Evolutionary conservation across 768 basidiomycete genomes (phyloP), one percentile per base, ranked within the genome.

Genomic region (Termitomyces sp.): DNA sequence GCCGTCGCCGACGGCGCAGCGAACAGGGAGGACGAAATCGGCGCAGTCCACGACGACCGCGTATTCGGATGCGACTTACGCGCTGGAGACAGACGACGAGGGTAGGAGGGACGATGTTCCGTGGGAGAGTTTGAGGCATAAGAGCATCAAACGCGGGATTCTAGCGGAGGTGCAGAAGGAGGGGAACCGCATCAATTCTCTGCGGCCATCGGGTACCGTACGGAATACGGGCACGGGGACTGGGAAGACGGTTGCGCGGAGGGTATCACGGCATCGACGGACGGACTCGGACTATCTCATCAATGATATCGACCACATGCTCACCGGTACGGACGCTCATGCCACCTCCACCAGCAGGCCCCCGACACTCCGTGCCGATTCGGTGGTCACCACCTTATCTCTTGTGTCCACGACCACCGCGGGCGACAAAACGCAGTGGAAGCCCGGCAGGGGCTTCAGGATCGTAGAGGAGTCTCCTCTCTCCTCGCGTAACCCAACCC

Each of bases 101-200:
- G 44, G 18, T 51, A 29, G 6, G 53, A 51, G 50, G 51, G 59
- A 65, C 29, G 67, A 59, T 26, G 56, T 69, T 7, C 78, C 78
- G 0, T 79, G 77, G 70, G 80, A 79, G 56, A 70, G 73, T 31
- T 67, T 80, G 20, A 72, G 78, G 7, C 78, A 80, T 61, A 79
- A 75, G 63, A 79, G 78, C 61, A 81, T 83, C 63, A 76, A 79
- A 50, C 77, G 80, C 9, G 77, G 73, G 10, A 78, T 83, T 34
- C 64, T 83, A 46, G 78, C 77, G 56, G 65, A 73, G 31, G 73
- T 75, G n/a, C 61, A 71, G 68, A 61, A 69, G 61, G 73, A 72
- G 61, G 69, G 67, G 18, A 63, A 63, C 22, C 69, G 68, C 62
- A 68, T 71, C 53, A 67, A 73, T 47, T 71, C 68, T 5, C 67